Evolutionary conservation across 352 stramenopile species (phyloP).

Genomic region (Phytophthora sojae): DNA sequence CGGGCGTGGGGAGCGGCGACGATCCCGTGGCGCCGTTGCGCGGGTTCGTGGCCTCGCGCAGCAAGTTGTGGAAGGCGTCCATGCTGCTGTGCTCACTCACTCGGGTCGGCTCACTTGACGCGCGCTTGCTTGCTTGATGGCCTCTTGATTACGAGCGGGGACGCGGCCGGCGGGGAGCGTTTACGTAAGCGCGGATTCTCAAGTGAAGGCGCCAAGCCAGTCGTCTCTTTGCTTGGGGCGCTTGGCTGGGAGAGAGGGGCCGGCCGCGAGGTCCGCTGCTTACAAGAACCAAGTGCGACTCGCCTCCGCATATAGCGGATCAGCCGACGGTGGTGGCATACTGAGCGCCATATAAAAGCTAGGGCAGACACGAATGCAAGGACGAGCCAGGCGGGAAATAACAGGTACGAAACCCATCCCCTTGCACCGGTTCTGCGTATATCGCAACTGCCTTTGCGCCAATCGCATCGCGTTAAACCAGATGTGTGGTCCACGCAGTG

Average conservation of each 20-base stretch:
- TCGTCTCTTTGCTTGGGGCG: conserved; percentile 1
- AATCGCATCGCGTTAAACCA: conserved; percentile 3
- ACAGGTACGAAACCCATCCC: conserved; percentile 5
- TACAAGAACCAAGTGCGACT: neutral
- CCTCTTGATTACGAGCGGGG: conserved; percentile 40
- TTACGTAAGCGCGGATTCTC: conserved; percentile 59
- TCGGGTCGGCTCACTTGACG: conserved; percentile 12
- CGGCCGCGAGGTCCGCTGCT: neutral
- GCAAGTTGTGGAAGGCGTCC: conserved; percentile 83
- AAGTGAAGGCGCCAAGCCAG: conserved; percentile 41
- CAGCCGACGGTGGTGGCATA: neutral
- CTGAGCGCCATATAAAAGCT: neutral
- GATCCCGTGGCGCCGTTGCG: conserved; percentile 41
- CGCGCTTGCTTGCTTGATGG: conserved; percentile 5
- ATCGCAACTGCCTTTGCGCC: conserved; percentile 14
- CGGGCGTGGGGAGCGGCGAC: conserved; percentile 32
- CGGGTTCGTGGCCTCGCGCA: conserved; percentile 70
- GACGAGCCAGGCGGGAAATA: neutral
- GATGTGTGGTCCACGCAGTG: neutral
- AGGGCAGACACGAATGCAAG: neutral
- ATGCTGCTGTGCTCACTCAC: conserved; percentile 35
- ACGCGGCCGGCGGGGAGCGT: conserved; percentile 12
- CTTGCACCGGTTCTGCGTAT: neutral
- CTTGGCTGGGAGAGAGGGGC: neutral
- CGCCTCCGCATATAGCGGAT: neutral